Percentiles rank a stretch among this genome's conserved stretches.
Evolutionary conservation across 805 yeast genomes (phyloP).

Genomic region (Huiozyma naganishii): DNA sequence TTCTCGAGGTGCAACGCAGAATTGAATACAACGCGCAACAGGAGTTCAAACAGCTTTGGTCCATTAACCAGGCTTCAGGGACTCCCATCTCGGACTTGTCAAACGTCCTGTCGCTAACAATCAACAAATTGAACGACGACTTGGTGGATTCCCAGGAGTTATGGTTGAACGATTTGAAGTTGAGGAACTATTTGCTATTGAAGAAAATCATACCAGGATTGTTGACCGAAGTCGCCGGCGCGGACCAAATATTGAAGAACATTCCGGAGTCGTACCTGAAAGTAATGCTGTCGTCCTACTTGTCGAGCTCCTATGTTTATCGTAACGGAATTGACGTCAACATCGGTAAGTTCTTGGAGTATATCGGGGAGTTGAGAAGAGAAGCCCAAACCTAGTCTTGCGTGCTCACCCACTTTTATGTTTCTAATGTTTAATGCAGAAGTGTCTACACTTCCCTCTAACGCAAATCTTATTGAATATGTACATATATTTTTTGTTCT

Average conservation of each 20-base stretch:
- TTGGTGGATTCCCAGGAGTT: constrained; percentile 69
- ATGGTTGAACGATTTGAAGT: constrained; percentile 68
- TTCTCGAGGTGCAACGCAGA: constrained; percentile 66
- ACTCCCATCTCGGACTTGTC: constrained; percentile 56
- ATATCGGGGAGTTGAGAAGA: constrained; percentile 47
- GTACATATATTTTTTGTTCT: not conserved
- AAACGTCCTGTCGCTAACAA: constrained; percentile 73
- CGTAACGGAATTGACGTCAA: constrained; percentile 66
- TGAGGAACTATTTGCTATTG: constrained; percentile 64
- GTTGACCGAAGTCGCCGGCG: constrained; percentile 53
- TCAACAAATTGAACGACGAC: constrained; percentile 79
- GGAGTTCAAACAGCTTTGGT: constrained; percentile 85
- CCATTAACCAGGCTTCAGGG: constrained; percentile 53
- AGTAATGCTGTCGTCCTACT: constrained; percentile 78
- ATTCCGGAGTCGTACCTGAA: constrained; percentile 83
- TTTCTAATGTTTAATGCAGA: no score
- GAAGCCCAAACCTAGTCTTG: constrained; percentile 10
- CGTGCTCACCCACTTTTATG: not conserved
- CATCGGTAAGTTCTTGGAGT: constrained; percentile 67
- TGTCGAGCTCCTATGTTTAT: constrained; percentile 80
- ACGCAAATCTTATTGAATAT: not conserved
- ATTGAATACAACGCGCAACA: constrained; percentile 67
- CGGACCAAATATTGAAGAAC: constrained; percentile 55
- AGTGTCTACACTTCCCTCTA: not conserved
- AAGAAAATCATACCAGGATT: constrained; percentile 67